Evolutionary conservation across 495 filamentous ascomycete species (phyloP).

Genomic region (Neurospora sp.): DNA sequence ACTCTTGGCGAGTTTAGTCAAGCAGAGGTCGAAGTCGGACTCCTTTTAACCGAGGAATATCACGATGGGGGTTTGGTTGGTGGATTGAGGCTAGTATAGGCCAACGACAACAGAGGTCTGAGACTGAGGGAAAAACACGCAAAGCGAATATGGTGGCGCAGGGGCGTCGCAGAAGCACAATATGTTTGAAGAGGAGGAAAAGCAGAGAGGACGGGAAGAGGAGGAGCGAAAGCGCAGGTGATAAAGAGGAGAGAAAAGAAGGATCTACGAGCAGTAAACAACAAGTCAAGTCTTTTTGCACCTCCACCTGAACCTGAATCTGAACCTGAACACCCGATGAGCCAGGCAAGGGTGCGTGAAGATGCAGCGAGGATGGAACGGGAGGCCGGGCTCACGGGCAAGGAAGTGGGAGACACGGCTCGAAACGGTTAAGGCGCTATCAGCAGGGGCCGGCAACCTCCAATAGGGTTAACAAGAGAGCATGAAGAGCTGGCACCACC

Average conservation of each 20-base stretch:
- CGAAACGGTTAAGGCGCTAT: neutral
- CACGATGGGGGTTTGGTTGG: neutral
- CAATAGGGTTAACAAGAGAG: neutral
- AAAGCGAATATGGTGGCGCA: neutral
- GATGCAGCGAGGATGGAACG: constrained; percentile 5
- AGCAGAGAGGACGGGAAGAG: constrained; percentile 2
- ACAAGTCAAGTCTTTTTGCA: neutral
- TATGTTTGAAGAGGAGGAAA: constrained; percentile 9
- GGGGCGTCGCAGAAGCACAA: neutral
- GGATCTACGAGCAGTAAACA: neutral
- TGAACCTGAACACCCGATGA: neutral
- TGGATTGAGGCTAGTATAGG: neutral
- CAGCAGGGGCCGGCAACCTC: neutral
- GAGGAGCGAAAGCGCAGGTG: constrained; percentile 1
- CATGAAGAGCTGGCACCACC: neutral
- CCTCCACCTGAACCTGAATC: neutral
- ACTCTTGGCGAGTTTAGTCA: neutral
- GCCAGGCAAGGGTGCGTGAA: neutral
- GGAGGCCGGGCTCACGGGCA: neutral
- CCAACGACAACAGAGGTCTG: neutral
- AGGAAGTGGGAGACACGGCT: neutral
- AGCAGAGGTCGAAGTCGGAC: neutral
- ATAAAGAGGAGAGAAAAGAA: neutral
- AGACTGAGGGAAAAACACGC: neutral
- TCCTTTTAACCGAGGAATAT: neutral